Percentiles rank a stretch among this genome's conserved stretches.
phyloP scores from a whole-genome alignment of 2,329 filamentous ascomycete species.

The Aspergillus costaricaensis region DNA sequence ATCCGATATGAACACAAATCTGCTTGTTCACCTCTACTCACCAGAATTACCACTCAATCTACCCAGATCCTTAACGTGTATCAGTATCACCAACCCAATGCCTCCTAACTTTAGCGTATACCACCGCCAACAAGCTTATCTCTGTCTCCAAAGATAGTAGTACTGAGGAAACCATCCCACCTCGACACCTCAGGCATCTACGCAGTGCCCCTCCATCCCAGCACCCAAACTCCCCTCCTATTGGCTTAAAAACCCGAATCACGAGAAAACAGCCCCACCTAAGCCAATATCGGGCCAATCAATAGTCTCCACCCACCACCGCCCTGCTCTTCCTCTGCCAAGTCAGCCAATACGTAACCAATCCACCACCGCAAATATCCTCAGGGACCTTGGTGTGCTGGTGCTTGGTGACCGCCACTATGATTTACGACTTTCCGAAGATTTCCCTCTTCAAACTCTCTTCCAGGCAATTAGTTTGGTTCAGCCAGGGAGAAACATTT shows the following conservation, averaged over 20 bases:
- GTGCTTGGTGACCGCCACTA: conserved; percentile 4
- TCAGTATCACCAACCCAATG: neutral
- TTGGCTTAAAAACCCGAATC: conserved; percentile 5
- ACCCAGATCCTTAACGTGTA: neutral
- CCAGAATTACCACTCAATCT: neutral
- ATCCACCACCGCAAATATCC: neutral
- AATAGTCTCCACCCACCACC: neutral
- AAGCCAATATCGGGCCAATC: conserved; percentile 18
- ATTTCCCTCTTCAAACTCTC: neutral
- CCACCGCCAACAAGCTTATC: neutral
- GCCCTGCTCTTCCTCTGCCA: neutral
- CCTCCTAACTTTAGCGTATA: too few species aligned
- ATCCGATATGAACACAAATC: neutral
- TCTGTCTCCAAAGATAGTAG: neutral
- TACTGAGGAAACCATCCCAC: neutral
- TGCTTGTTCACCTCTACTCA: neutral
- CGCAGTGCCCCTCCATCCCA: neutral
- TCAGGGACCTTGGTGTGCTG: conserved; percentile 1
- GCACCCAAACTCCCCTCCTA: neutral
- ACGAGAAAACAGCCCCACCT: conserved; percentile 9
- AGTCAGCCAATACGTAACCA: conserved; percentile 6
- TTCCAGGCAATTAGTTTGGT: neutral
- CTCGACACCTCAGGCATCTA: neutral
- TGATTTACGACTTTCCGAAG: neutral
- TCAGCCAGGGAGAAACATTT: neutral